Conservation (phyloP, 176 grass and related monocot species). For the Pontederia paniculata region DNA sequence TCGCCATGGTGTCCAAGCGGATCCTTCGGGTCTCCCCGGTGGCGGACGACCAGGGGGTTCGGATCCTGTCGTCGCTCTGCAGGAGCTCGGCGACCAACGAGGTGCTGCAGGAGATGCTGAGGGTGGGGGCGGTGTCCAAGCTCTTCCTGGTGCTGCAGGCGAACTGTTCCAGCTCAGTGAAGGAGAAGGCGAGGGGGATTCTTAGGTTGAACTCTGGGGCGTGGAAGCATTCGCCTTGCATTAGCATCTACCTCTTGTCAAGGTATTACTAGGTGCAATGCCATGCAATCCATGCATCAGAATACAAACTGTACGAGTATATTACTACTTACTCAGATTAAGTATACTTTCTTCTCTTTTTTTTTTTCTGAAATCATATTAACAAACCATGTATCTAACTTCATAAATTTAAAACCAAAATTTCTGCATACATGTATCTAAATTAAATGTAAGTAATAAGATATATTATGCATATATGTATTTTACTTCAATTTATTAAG, state of each 20-base stretch:
- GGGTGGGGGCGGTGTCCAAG: slow-evolving; percentile 50
- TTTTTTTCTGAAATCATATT: no score
- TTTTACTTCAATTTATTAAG: no score
- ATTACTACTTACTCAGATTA: no score
- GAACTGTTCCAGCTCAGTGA: slow-evolving; percentile 39
- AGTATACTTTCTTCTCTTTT: no score
- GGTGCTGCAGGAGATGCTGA: slow-evolving; percentile 82
- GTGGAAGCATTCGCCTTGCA: slow-evolving; percentile 64
- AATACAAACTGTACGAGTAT: no score
- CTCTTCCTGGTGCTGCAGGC: slow-evolving; percentile 40
- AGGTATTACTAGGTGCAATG: background rate
- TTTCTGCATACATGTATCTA: no score
- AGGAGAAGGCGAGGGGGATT: slow-evolving; percentile 64
- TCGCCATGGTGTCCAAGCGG: slow-evolving; percentile 59
- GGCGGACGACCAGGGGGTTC: slow-evolving; percentile 56
- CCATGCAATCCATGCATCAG: no score
- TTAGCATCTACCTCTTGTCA: background rate
- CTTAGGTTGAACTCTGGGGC: slow-evolving; percentile 50
- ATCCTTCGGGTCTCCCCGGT: slow-evolving; percentile 45
- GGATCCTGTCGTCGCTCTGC: slow-evolving; percentile 47
- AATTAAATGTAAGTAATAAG: no score
- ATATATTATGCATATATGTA: no score
- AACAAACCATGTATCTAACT: no score
- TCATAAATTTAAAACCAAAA: no score
- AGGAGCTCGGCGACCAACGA: slow-evolving; percentile 32